Base-by-base conservation (phyloP, 2,329 filamentous ascomycete genomes). In the Ophiostoma australiae region DNA sequence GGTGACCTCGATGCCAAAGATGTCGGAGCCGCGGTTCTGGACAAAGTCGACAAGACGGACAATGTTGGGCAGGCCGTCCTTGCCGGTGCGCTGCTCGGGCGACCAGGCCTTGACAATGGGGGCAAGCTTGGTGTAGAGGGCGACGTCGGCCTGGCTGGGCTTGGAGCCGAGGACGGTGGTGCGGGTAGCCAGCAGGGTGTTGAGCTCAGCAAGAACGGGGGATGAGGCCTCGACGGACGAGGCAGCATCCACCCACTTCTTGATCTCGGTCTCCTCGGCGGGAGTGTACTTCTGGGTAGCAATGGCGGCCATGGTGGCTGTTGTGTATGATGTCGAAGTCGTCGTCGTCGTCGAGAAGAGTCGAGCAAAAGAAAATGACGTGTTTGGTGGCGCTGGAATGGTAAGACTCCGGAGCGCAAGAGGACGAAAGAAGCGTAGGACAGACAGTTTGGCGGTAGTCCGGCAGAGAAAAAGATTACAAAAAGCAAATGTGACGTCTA, bases 11-110 rank as follows among this genome's bases (percentile, higher is more conserved):
- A 97, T 84, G 23, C 85, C 89, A 74, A 90, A 90, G 73, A 96
- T 85, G 67, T 89, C 86, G 66, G 89, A 84, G 67, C 91, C 90
- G n/a, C 66, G 66, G 83, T 97, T 97, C 84, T 98, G 94, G 74
- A 98, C 92, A 79, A 97, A 97, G 82, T 97, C 94, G 78, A 97
- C 81, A 79, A 92, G 91, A 75, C 94, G 92, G 72, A 97, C 92
- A 75, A 98, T 91, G 82, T 98, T 90, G 74, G 96, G 94, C 80
- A 91, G 90, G 73, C 94, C 94, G 74, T 93, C 86, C 83, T 97
- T 89, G 73, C 94, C 94, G 31, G 94, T 97, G 78, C 92, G 89
- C 85, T 97, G 88, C 82, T 97, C 93, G 67, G 90, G 82, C 2
- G 86, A 87, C 94, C 94, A 98, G 74, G 85, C 84, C 78, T 90